A percentile compares a stretch with the other conserved stretches of the same genome.
phyloP scores from a whole-genome alignment of 1,139 yeast genomes.

The Spathaspora sp. region DNA sequence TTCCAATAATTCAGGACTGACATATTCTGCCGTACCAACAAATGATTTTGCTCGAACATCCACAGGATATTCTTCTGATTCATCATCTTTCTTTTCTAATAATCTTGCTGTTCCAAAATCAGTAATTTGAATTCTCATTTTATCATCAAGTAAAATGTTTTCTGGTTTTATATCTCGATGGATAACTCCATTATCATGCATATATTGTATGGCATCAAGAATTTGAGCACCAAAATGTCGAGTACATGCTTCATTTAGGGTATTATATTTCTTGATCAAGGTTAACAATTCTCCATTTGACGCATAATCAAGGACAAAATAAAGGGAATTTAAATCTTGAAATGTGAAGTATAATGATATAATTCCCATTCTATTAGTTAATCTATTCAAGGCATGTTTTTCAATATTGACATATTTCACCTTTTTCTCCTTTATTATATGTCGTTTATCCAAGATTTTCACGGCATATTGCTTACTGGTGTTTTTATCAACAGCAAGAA shows the following conservation, averaged over 20 bases:
- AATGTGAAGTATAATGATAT: slow-evolving; percentile 89
- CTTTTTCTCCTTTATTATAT: slow-evolving; percentile 91
- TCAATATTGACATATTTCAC: slow-evolving; percentile 96
- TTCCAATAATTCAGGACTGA: slow-evolving; percentile 72
- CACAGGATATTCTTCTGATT: slow-evolving; percentile 40
- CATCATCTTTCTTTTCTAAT: slow-evolving; percentile 44
- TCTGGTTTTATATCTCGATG: slow-evolving; percentile 82
- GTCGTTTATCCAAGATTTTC: slow-evolving; percentile 87
- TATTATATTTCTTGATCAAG: slow-evolving; percentile 72
- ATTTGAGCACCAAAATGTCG: slow-evolving; percentile 68
- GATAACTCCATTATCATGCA: slow-evolving; percentile 76
- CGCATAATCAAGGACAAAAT: slow-evolving; percentile 91
- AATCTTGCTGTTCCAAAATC: slow-evolving; percentile 82
- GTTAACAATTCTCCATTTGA: slow-evolving; percentile 88
- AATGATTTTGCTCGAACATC: slow-evolving; percentile 64
- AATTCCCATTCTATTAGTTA: slow-evolving; percentile 72
- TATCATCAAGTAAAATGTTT: slow-evolving; percentile 64
- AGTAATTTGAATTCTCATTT: slow-evolving; percentile 68
- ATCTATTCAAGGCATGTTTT: slow-evolving; percentile 82
- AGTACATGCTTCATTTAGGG: slow-evolving; percentile 75
- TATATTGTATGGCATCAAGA: slow-evolving; percentile 62
- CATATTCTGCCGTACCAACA: slow-evolving; percentile 85
- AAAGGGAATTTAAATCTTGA: slow-evolving; percentile 84
- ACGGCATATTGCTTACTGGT: slow-evolving; percentile 81
- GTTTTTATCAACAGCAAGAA: slow-evolving; percentile 76